phyloP scores from a whole-genome alignment of 768 basidiomycete genomes.

The Lactarius hengduanensis region DNA sequence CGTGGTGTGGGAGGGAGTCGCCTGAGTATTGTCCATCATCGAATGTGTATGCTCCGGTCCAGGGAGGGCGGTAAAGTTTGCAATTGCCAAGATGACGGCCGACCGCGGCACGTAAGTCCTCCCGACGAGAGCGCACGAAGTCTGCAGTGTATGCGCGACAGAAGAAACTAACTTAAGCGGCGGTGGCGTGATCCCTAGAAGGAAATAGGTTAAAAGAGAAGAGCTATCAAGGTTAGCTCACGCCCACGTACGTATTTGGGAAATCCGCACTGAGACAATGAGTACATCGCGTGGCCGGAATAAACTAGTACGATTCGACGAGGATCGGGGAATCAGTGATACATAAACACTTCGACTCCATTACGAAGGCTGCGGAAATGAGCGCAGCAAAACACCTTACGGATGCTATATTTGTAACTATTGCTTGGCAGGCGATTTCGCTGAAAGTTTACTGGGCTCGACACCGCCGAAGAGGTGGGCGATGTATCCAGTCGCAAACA shows the following conservation, averaged over 20 bases:
- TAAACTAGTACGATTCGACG: neutral
- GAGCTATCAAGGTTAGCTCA: neutral
- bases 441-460: neutral
- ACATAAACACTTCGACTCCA: neutral
- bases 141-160: neutral
- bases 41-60: neutral
- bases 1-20: neutral
- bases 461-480: neutral
- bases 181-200: neutral
- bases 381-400: neutral
- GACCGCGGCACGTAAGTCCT: neutral
- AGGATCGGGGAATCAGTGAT: neutral
- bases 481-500: neutral
- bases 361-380: neutral
- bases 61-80: neutral
- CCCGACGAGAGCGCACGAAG: conserved; percentile 8
- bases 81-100: neutral
- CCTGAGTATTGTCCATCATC: neutral
- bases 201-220: conserved; percentile 4
- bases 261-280: conserved; percentile 4
- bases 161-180: neutral
- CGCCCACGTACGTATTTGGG: neutral
- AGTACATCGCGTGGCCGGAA: conserved; percentile 9
- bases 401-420: neutral
- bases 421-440: neutral